Conservation (phyloP, 805 yeast species). For the Ogataea populi-albae region DNA sequence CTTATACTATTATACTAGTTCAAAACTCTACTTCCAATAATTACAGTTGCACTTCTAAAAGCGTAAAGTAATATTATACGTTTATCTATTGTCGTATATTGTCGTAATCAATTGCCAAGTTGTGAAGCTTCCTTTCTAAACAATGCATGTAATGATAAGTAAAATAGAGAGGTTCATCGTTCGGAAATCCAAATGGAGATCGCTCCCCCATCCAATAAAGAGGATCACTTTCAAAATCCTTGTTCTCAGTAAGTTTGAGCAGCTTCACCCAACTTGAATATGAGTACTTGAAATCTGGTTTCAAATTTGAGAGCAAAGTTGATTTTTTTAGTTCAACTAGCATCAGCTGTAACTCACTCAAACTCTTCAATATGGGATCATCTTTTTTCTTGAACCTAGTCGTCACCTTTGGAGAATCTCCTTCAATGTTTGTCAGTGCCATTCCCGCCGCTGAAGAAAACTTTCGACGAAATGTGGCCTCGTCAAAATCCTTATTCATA, state of each 20-base stretch:
- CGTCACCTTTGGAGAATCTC: conserved; percentile 1
- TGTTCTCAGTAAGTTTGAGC: conserved; percentile 31
- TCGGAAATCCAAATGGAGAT: conserved; percentile 69
- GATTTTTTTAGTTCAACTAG: conserved; percentile 31
- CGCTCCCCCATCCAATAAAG: conserved; percentile 62
- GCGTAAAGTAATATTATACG: no score
- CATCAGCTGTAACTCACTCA: conserved; percentile 27
- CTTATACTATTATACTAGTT: no score
- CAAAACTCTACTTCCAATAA: no score
- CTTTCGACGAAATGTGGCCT: conserved; percentile 5
- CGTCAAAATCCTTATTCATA: conserved; percentile 21
- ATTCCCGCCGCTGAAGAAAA: conserved; percentile 7
- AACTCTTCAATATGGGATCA: conserved; percentile 21
- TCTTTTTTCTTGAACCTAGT: conserved; percentile 26
- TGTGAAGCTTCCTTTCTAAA: conserved; percentile 25
- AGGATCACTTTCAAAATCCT: conserved; percentile 17
- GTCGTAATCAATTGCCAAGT: conserved; percentile 26
- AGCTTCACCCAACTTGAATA: conserved; percentile 53
- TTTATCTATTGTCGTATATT: no score
- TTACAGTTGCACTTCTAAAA: no score
- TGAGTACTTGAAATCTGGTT: conserved; percentile 41
- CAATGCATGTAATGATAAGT: conserved; percentile 25
- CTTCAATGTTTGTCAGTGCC: not conserved
- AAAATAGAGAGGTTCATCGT: conserved; percentile 66
- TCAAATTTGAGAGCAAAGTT: conserved; percentile 35